Percentiles rank a stretch among this genome's conserved stretches.
These are phyloP conservation scores for Ceratocystis diversiconidia DNA, from an alignment of 2,329 filamentous ascomycete genomes.

Conservation along the genomic window DNA sequence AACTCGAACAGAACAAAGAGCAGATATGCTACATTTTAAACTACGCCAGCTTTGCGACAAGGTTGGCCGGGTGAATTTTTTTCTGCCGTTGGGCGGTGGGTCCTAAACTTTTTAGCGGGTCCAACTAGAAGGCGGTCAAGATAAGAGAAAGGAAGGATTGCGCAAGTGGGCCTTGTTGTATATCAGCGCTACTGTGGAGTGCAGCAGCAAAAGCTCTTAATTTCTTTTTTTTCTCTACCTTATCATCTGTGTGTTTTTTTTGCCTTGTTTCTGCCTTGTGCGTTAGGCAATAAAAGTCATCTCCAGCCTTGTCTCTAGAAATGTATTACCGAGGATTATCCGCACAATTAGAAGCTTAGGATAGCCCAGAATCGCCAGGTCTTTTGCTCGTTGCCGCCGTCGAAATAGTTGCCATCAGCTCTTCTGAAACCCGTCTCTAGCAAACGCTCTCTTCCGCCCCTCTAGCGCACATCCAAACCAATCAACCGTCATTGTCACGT, in stretches of 20 bases:
- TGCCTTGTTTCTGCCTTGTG: neutral
- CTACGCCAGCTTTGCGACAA: conserved; percentile 9
- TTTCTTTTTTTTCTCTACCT: neutral
- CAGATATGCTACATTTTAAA: conserved; percentile 14
- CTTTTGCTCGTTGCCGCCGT: neutral
- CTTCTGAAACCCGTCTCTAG: neutral
- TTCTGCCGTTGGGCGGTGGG: conserved; percentile 27
- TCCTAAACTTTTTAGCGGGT: conserved; percentile 20
- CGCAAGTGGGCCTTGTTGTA: too few relatives aligned
- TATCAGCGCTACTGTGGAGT: too few relatives aligned
- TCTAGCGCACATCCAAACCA: neutral
- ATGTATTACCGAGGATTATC: neutral
- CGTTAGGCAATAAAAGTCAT: neutral
- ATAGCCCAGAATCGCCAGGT: neutral
- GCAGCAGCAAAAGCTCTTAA: neutral
- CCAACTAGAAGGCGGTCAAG: conserved; percentile 26
- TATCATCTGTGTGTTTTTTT: neutral
- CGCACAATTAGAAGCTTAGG: neutral
- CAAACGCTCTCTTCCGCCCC: neutral
- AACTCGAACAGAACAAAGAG: conserved; percentile 12
- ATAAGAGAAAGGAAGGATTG: conserved; percentile 8
- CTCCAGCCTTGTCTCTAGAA: neutral
- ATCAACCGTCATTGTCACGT: neutral
- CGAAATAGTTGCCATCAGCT: neutral
- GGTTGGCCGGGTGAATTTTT: conserved; percentile 19